These are phyloP conservation scores for Ilex paraguariensis DNA, from an alignment of 305 asterid genomes.

Conservation along the genomic window DNA sequence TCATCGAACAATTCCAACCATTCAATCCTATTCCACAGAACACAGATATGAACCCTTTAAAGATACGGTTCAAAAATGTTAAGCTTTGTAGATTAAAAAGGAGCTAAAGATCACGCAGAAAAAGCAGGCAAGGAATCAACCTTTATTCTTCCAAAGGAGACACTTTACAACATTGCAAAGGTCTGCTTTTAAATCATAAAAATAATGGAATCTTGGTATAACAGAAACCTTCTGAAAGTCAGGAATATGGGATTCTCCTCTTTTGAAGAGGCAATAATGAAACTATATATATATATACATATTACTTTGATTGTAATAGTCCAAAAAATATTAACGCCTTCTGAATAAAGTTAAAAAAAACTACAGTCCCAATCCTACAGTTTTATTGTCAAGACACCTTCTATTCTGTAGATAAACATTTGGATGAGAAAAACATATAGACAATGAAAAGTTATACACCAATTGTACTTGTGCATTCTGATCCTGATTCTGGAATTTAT, in stretches of 20 bases:
- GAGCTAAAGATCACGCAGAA: constrained; percentile 24
- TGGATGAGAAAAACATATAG: too few species aligned
- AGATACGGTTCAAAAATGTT: not conserved
- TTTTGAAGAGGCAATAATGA: not conserved
- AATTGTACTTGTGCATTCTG: too few species aligned
- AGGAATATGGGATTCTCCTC: not conserved
- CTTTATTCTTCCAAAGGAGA: constrained; percentile 16
- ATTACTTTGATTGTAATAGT: not conserved
- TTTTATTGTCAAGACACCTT: too few species aligned
- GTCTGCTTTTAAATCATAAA: not conserved
- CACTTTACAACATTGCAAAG: constrained; percentile 15
- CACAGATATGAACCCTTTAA: constrained; percentile 18
- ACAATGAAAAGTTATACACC: too few species aligned
- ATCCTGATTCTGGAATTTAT: too few species aligned
- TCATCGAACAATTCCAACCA: constrained; percentile 95
- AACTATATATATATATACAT: not conserved
- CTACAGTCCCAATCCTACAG: too few species aligned
- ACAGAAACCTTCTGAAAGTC: constrained; percentile 2
- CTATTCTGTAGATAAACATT: too few species aligned
- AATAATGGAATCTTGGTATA: constrained; percentile 5
- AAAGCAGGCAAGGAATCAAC: constrained; percentile 13
- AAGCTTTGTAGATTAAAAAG: constrained; percentile 11
- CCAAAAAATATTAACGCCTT: not conserved
- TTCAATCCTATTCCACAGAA: constrained; percentile 57
- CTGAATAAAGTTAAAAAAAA: too few species aligned